A percentile compares a stretch with the other conserved stretches of the same genome.
Evolutionary conservation across 495 filamentous ascomycete genomes (phyloP).

Genomic region (Hyaloscypha finlandica): DNA sequence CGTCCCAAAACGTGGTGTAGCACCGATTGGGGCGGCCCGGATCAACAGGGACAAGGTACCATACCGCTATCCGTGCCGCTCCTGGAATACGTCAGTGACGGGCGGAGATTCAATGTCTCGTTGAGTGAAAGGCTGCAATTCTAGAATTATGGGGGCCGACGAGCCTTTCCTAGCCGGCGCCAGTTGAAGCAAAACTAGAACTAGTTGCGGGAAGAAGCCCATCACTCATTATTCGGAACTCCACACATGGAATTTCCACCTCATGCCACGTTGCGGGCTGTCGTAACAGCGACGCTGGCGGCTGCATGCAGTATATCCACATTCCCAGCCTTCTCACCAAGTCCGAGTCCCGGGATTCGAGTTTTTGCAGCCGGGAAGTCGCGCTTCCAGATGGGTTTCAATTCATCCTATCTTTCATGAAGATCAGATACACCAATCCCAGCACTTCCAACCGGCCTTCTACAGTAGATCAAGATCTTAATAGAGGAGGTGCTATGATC

Average conservation of each 20-base stretch:
- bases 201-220: not conserved
- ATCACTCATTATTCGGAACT: not conserved
- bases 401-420: not conserved
- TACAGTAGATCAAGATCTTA: not conserved
- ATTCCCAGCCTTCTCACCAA: not conserved
- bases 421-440: not conserved
- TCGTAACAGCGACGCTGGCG: not conserved
- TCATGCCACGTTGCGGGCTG: not conserved
- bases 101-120: not conserved
- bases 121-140: not conserved
- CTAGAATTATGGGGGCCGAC: not conserved
- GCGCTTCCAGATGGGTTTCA: not conserved
- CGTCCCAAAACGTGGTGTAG: not conserved
- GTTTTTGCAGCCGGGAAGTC: not conserved
- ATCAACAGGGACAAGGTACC: not conserved
- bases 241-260: not conserved
- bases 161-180: not conserved
- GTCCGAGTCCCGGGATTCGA: not conserved
- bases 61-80: not conserved
- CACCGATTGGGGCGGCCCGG: not conserved
- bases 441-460: not conserved
- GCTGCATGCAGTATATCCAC: not conserved
- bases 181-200: not conserved
- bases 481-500: not conserved
- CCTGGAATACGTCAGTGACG: not conserved